Evolutionary conservation across 202 grass and related monocot genomes (phyloP).

Genomic region (Dendrocalamus latiflorus): DNA sequence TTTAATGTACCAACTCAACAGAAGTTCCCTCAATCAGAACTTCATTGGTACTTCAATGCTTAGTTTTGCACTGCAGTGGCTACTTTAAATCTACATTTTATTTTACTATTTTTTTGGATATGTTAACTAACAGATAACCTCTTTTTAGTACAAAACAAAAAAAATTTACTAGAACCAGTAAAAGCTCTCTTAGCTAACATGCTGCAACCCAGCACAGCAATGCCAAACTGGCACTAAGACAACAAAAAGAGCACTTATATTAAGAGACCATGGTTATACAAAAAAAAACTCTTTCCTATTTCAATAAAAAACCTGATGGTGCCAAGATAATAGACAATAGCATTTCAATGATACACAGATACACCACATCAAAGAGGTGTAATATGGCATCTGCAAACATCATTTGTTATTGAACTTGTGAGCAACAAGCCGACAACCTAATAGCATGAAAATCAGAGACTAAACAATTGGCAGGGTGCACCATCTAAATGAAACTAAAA

Average conservation of each 20-base stretch:
- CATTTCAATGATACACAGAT: no score
- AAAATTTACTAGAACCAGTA: neutral
- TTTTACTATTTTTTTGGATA: no score
- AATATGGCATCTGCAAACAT: neutral
- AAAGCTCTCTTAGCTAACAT: neutral
- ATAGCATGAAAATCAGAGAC: neutral
- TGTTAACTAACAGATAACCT: neutral
- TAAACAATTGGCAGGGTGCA: neutral
- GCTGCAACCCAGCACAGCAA: neutral
- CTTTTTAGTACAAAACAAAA: neutral
- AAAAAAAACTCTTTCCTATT: neutral
- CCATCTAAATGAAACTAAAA: constrained; percentile 12
- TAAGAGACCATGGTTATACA: neutral
- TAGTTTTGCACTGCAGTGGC: no score
- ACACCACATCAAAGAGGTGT: no score
- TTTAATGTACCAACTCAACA: neutral
- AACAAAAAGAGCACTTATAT: neutral
- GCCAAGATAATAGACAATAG: neutral
- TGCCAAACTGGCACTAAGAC: neutral
- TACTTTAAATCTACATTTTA: neutral
- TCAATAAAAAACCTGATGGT: neutral
- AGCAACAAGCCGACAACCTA: neutral
- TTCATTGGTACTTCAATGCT: neutral
- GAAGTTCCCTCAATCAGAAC: neutral
- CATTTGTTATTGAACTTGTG: neutral